A percentile compares a stretch with the other conserved stretches of the same genome.
These are phyloP conservation scores for Pythium periplocum DNA, from an alignment of 352 stramenopile genomes.

Conservation along the genomic window DNA sequence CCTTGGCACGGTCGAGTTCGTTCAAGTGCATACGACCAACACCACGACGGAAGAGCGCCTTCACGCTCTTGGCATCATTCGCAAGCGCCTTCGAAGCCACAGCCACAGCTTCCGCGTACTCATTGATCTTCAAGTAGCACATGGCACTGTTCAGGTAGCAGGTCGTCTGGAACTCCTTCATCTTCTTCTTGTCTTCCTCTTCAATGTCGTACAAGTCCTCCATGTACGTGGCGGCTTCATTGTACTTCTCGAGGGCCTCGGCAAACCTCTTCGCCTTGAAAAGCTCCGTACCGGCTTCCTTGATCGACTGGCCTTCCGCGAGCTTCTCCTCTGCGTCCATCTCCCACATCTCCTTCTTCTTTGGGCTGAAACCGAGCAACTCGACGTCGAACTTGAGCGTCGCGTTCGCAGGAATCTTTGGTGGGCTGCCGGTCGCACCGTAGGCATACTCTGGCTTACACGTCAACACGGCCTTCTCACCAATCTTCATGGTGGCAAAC, in stretches of 20 bases:
- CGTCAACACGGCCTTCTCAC: constrained; percentile 92
- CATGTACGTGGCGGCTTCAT: constrained; percentile 71
- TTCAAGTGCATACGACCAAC: constrained; percentile 82
- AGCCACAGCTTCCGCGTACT: constrained; percentile 87
- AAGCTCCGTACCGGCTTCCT: constrained; percentile 89
- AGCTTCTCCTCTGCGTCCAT: constrained; percentile 85
- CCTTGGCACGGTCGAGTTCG: constrained; percentile 83
- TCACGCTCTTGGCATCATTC: constrained; percentile 78
- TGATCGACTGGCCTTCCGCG: constrained; percentile 80
- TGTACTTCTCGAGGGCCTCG: constrained; percentile 85
- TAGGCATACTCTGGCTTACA: constrained; percentile 94
- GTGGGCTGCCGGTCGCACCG: constrained; percentile 83
- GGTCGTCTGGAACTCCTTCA: constrained; percentile 88
- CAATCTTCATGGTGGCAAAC: constrained; percentile 93
- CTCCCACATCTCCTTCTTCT: constrained; percentile 94
- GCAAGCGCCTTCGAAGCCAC: constrained; percentile 75
- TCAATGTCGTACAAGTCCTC: constrained; percentile 84
- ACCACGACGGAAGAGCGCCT: constrained; percentile 82
- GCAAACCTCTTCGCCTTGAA: constrained; percentile 89
- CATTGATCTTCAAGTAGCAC: constrained; percentile 91
- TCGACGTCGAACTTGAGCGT: constrained; percentile 96
- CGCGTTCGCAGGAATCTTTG: constrained; percentile 93
- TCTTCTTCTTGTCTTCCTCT: constrained; percentile 79
- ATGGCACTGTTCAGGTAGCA: constrained; percentile 93
- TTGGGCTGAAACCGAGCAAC: constrained; percentile 91